Base-by-base conservation (phyloP, 2,329 filamentous ascomycete genomes). In the Pseudocercospora vitis region DNA sequence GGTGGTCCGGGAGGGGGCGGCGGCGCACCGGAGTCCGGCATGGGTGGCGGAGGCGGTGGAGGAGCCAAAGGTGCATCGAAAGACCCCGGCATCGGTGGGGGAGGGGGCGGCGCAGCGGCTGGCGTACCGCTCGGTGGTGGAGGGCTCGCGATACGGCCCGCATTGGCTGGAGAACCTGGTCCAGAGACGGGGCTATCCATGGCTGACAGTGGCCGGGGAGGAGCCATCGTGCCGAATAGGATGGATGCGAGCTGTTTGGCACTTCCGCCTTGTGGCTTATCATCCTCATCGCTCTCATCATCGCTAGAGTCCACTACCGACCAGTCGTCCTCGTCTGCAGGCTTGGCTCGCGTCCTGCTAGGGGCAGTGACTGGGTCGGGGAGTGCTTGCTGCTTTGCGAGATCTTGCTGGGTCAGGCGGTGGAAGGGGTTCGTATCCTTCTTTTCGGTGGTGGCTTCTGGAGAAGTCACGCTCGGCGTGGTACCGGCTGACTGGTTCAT, bases 361-460 rank as follows among this genome's bases (percentile, higher is more conserved):
- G 70, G 65, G 28, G 70, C 70, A 23, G 73, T 73, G 47, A 78
- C 69, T 56, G 77, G 68, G 53, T 77, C 69, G n/a, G 80, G 76
- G 6, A 82, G 76, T 19, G 54, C 21, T 77, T 72, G 16, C 74
- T 69, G 51, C 67, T 78, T 74, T 24, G 76, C 71, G 45, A 74
- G 67, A 67, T 82, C 78, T 59, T 89, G 81, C 63, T 87, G 83
- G 4, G 87, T 84, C 68, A 95, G 83, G 52, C 91, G 88, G 71
- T 95, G 89, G 84, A 97, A 99, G 3, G 94, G 94, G 69, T 99
- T 99, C 7, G 89, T 97, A n/a, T 89, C 91, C 19, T 82, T 79
- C 52, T 67, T 68, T 40, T 64, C 64, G 33, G 64, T 60, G 33
- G 64, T 60, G n/a, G 56, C 59, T 16, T 44, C 77, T 68, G 18